Evolutionary conservation across 2,329 filamentous ascomycete genomes (phyloP), one percentile per base, ranked within the genome.

Genomic region (Lachnellula arida): DNA sequence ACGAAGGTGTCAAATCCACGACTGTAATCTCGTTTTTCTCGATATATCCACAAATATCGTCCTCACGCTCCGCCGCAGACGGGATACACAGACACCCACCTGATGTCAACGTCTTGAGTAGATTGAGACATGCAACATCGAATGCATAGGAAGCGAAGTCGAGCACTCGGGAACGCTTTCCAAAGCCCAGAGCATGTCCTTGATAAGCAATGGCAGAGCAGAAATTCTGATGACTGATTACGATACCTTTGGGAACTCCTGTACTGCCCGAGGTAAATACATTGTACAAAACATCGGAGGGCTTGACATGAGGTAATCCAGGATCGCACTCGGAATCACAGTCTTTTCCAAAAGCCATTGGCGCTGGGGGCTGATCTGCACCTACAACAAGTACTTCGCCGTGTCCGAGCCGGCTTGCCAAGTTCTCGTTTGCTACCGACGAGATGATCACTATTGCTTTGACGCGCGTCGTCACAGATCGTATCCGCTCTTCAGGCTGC

Each of bases 61-160:
- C 63, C 22, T 23, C 22, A 17, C 70, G 63, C 19, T 71, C 64
- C 8, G 69, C 64, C 22, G 74, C 71, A 0, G 71, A 73, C 2
- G 72, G 70, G 15, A 74, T 65, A 46, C 72, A 74, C 5, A 75
- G 66, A 47, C 67, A 70, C 7, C 70, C 71, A 32, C 72, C 73
- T 65, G 60, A 17, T 72, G 66, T 40, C 17, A 50, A 40, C 19
- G 22, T 56, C 11, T 15, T 39, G 15, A 57, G 34, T 14, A 15
- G 12, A 51, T 37, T 8, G 47, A 40, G 6, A n/a, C 54, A 42
- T 2, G 25, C 32, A 12, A 28, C 15, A 50, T 62, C 56, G 22
- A 47, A 59, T 4, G 28, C 46, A 12, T 42, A 57, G n/a, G 47
- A 34, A 34, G 28, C n/a, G 17, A 52, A 52, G 22, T 52, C 46